Conservation (phyloP, 208 protist species). For the Leishmania martiniquensis region DNA sequence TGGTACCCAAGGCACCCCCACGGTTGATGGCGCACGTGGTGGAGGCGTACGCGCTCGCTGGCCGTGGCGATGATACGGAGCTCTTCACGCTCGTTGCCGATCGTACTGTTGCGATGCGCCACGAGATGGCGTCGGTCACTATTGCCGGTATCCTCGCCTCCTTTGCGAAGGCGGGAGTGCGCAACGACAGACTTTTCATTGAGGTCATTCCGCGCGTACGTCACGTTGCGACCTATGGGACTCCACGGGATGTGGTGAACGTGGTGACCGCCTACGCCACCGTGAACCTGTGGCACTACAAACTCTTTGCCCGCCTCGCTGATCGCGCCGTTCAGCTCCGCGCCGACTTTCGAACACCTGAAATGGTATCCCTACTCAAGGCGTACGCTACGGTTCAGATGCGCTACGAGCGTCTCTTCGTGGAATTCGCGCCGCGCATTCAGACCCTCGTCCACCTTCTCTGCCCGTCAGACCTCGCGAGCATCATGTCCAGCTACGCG, state of each 20-base stretch:
- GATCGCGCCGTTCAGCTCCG: slow-evolving; percentile 77
- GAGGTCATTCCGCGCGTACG: slow-evolving; percentile 81
- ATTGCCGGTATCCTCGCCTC: slow-evolving; percentile 72
- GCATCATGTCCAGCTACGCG: slow-evolving; percentile 59
- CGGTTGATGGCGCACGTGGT: slow-evolving; percentile 53
- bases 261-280: slow-evolving; percentile 78
- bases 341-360: slow-evolving; percentile 50
- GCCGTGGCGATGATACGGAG: slow-evolving; percentile 47
- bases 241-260: slow-evolving; percentile 68
- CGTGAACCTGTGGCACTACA: slow-evolving; percentile 88
- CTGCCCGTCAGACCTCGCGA: slow-evolving; percentile 38
- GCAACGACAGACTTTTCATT: slow-evolving; percentile 82
- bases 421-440: slow-evolving; percentile 66
- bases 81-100: slow-evolving; percentile 80
- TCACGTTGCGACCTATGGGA: slow-evolving; percentile 80
- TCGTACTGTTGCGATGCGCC: slow-evolving; percentile 55
- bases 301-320: slow-evolving; percentile 78
- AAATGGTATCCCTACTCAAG: slow-evolving; percentile 50
- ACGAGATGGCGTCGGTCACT: slow-evolving; percentile 62
- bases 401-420: slow-evolving; percentile 78
- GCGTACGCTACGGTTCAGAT: slow-evolving; percentile 78
- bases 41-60: slow-evolving; percentile 53
- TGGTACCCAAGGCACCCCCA: slow-evolving; percentile 55
- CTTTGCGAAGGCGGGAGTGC: slow-evolving; percentile 63
- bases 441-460: slow-evolving; percentile 66